Conservation (phyloP, 2,329 filamentous ascomycete species). For the Raffaelea arxii region DNA sequence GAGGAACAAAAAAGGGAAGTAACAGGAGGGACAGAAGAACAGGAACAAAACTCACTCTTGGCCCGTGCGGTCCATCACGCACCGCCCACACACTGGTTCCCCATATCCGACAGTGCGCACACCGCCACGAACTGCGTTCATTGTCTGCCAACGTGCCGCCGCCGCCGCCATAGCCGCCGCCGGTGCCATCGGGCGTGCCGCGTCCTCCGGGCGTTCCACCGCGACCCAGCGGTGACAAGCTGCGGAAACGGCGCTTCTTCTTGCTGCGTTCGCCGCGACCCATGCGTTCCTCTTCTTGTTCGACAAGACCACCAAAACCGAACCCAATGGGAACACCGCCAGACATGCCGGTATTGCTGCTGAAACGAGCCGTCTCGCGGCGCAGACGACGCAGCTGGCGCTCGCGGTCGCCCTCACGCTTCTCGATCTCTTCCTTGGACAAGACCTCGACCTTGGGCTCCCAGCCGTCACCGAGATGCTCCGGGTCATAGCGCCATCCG, state of each 20-base stretch:
- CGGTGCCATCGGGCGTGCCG: constrained; percentile 72
- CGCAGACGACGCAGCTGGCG: constrained; percentile 78
- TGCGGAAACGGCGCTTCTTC: constrained; percentile 88
- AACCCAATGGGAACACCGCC: constrained; percentile 58
- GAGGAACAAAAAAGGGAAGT: constrained; percentile 9
- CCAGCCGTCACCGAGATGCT: constrained; percentile 77
- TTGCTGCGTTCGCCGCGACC: constrained; percentile 87
- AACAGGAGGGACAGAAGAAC: constrained; percentile 4
- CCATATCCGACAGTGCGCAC: constrained; percentile 78
- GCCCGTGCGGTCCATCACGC: constrained; percentile 76
- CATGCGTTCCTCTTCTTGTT: constrained; percentile 69
- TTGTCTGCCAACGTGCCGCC: constrained; percentile 59
- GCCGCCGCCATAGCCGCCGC: constrained; percentile 57
- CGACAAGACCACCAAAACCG: constrained; percentile 39
- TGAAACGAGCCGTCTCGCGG: constrained; percentile 86
- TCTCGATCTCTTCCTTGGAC: constrained; percentile 95
- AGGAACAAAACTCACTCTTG: constrained; percentile 54
- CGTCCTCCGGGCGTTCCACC: constrained; percentile 58
- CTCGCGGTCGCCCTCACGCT: constrained; percentile 88
- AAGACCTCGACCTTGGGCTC: constrained; percentile 73
- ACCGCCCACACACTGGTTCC: constrained; percentile 92
- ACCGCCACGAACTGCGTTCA: constrained; percentile 79
- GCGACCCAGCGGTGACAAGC: constrained; percentile 69
- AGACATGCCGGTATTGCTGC: constrained; percentile 71
- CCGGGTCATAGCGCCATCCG: constrained; percentile 92